Evolutionary conservation across 139 green algal genomes (phyloP), one percentile per base, ranked within the genome.

Genomic region (Pycnococcus provasolii): DNA sequence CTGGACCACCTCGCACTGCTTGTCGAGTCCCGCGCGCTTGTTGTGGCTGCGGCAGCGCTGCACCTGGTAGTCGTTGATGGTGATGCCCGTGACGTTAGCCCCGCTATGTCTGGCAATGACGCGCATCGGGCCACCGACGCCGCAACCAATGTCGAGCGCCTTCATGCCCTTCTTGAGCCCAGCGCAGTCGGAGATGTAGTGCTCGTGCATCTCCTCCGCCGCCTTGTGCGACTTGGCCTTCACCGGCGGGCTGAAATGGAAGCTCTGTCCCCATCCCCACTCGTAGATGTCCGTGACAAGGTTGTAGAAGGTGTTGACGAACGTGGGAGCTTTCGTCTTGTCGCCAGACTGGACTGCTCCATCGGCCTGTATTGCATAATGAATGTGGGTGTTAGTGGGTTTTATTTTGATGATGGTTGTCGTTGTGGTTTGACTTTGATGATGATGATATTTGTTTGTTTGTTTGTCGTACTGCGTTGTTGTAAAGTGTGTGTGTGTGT

Each of bases 251-350:
- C 88, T 91, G 78, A 99, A 98, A 80, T 99, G 92, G 82, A 99
- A 99, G 67, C 71, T 88, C 76, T 94, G 83, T 44, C 92, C 91
- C 92, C 92, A 98, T 26, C 92, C 92, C 85, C 90, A 97, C 70
- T 99, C 93, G 78, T 99, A 99, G 59, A 99, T 90, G 78, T 98
- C 93, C 4, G 91, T 94, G 42, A 92, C 83, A 15, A 91, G 66
- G 48, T 59, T 77, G 79, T 90, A 91, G 64, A 91, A 91, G 37
- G 58, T 71, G 54, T 71, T 64, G 41, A 71, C 65, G 40, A 71
- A 71, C 42, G 62, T 51, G 7, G 65, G 65, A 26, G 65, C 63
- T 52, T 39, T 64, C 26, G 26, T 26, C 26, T 26, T 26, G 26
- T 26, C 26, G 26, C 26, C 26, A 26, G 26, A 26, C 26, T 26